Evolutionary conservation across 495 filamentous ascomycete species (phyloP).

Genomic region (Aspergillus sclerotiicarbonarius): DNA sequence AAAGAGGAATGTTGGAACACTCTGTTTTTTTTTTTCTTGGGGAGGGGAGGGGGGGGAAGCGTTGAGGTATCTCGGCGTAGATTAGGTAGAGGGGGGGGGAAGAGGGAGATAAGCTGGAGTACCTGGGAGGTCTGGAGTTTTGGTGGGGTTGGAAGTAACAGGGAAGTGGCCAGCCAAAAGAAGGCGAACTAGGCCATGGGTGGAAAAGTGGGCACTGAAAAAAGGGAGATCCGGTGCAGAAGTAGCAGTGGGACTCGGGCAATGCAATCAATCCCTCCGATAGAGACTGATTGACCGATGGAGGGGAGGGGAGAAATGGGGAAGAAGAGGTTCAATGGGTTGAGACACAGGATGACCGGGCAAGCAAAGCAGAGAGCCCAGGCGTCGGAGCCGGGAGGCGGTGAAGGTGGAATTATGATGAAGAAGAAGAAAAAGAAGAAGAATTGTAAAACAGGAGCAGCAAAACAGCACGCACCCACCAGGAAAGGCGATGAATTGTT

Average conservation of each 20-base stretch:
- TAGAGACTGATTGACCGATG: slow-evolving; percentile 1
- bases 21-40: too few relatives aligned
- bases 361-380: not conserved
- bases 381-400: not conserved
- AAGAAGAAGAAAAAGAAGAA: not conserved
- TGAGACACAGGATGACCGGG: too few relatives aligned
- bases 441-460: not conserved
- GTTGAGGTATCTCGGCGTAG: slow-evolving; percentile 22
- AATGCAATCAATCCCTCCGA: not conserved
- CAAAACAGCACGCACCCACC: too few relatives aligned
- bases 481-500: too few relatives aligned
- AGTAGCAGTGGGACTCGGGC: slow-evolving; percentile 34
- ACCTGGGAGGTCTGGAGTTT: not conserved
- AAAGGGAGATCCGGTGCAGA: not conserved
- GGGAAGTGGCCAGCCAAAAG: not conserved
- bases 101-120: slow-evolving; percentile 16
- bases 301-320: slow-evolving; percentile 6
- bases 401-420: not conserved
- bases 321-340: slow-evolving; percentile 13
- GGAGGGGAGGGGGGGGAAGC: slow-evolving; percentile 4
- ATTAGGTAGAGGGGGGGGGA: slow-evolving; percentile 5
- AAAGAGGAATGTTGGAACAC: not conserved
- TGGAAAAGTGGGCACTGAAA: not conserved
- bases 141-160: not conserved
- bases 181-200: slow-evolving; percentile 26